Conservation (phyloP, 495 filamentous ascomycete species). For the Xylaria telfairii region DNA sequence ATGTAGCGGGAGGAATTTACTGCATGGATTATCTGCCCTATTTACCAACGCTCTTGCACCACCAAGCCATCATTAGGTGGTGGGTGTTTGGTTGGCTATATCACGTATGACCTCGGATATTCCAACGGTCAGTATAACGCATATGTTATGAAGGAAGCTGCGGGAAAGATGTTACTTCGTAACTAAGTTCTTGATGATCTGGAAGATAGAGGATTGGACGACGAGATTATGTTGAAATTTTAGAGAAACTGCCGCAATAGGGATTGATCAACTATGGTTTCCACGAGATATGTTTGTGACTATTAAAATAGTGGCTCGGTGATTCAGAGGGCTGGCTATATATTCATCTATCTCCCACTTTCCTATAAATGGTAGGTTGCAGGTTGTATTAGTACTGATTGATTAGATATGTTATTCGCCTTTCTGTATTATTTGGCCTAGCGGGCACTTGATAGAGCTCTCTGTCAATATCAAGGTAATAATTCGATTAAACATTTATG, state of each 20-base stretch:
- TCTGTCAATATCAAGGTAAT: background rate
- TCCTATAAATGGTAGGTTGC: background rate
- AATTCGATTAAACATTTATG: background rate
- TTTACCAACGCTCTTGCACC: background rate
- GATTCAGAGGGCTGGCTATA: no score
- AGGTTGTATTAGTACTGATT: background rate
- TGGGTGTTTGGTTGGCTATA: background rate
- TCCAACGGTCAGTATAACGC: no score
- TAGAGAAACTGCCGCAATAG: background rate
- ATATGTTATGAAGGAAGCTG: background rate
- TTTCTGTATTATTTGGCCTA: background rate
- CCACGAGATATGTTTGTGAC: background rate
- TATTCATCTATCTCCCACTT: no score
- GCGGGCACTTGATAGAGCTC: background rate
- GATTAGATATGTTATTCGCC: background rate
- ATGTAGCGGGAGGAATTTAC: background rate
- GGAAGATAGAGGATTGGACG: background rate
- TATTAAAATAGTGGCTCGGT: background rate
- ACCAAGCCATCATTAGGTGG: background rate
- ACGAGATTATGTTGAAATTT: background rate
- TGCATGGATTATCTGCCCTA: background rate
- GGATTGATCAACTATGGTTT: background rate
- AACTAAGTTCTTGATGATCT: background rate
- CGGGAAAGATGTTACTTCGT: background rate
- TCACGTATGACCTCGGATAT: no score